phyloP scores from a whole-genome alignment of 306 rosid species.

The Glycine tomentella region DNA sequence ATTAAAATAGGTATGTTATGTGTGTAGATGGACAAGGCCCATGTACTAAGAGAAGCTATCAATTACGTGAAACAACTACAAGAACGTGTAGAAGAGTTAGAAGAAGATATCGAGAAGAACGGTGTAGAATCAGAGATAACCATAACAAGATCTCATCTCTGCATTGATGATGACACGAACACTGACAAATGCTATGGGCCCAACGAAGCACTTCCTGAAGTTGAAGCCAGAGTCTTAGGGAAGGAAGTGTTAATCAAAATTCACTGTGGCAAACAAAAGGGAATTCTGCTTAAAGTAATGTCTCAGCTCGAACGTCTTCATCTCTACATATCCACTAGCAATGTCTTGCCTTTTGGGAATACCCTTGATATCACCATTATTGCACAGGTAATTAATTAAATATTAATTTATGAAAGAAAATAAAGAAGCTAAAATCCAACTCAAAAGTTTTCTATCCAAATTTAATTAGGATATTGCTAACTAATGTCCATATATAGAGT shows the following conservation, averaged over 20 bases:
- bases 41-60: constrained; percentile 38
- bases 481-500: no score
- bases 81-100: constrained; percentile 39
- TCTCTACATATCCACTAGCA: constrained; percentile 31
- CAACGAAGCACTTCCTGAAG: constrained; percentile 9
- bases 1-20: neutral
- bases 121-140: constrained; percentile 27
- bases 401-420: neutral
- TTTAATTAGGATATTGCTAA: no score
- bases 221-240: constrained; percentile 42
- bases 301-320: constrained; percentile 39
- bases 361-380: constrained; percentile 43
- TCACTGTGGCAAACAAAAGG: constrained; percentile 31
- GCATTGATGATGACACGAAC: neutral
- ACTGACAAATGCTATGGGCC: no score
- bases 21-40: constrained; percentile 40
- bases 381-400: constrained; percentile 33
- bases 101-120: constrained; percentile 39
- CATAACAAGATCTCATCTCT: constrained; percentile 39
- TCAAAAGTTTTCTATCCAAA: no score
- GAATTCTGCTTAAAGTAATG: constrained; percentile 30
- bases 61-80: constrained; percentile 43
- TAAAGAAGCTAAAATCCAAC: no score
- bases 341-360: constrained; percentile 44
- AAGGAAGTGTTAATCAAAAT: constrained; percentile 42